Conservation (phyloP, 2,329 filamentous ascomycete species). For the Paraphoma chrysanthemicola region DNA sequence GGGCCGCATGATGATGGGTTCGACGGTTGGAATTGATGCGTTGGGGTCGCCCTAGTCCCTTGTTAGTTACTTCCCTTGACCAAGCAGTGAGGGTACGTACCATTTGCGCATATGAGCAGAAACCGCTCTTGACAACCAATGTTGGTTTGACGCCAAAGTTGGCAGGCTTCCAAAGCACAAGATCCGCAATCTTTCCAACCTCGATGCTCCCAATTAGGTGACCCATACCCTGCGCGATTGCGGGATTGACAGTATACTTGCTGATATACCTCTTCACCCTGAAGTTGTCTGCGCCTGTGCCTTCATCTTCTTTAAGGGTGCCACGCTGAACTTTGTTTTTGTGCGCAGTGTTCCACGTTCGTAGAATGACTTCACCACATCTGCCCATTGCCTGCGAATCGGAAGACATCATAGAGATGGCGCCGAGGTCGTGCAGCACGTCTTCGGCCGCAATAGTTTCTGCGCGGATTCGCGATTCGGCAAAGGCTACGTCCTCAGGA, state of each 20-base stretch:
- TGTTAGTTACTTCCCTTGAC: conserved; percentile 4
- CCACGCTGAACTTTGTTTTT: conserved; percentile 94
- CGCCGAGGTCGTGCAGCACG: conserved; percentile 90
- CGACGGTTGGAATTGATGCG: conserved; percentile 77
- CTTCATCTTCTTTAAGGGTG: conserved; percentile 75
- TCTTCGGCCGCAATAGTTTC: conserved; percentile 98
- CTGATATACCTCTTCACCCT: conserved; percentile 90
- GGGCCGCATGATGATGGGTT: conserved; percentile 81
- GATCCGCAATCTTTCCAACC: conserved; percentile 86
- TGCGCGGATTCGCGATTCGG: conserved; percentile 90
- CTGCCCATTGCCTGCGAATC: conserved; percentile 98
- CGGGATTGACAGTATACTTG: conserved; percentile 97
- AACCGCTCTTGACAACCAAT: conserved; percentile 83
- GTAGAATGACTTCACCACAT: conserved; percentile 88
- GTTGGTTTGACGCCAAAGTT: conserved; percentile 88
- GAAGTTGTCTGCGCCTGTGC: conserved; percentile 84
- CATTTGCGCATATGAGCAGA: conserved; percentile 86
- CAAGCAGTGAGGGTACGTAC: conserved; percentile 54
- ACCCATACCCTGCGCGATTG: conserved; percentile 86
- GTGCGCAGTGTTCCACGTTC: conserved; percentile 96
- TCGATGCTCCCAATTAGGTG: conserved; percentile 88
- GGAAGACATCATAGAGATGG: conserved; percentile 96
- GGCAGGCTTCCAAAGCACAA: conserved; percentile 84
- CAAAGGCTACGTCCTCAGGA: conserved; percentile 93
- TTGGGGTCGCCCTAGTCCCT: conserved; percentile 56